Percentiles rank a stretch among this genome's conserved stretches.
Evolutionary conservation across 306 rosid species (phyloP).

Genomic region (Datisca glomerata): DNA sequence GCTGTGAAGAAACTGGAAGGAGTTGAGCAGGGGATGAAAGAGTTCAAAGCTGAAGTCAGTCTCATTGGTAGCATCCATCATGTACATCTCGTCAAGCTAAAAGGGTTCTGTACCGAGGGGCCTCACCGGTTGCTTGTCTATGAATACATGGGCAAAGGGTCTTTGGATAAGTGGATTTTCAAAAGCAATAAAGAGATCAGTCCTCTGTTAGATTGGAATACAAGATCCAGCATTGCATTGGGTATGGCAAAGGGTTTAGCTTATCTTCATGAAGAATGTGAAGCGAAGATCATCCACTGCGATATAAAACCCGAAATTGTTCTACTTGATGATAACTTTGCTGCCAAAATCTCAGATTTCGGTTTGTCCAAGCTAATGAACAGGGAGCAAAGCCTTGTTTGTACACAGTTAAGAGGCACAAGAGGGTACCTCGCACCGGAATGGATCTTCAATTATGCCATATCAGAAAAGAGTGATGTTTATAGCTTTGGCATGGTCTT

Average conservation of each 20-base stretch:
- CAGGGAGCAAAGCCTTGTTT: constrained; percentile 17
- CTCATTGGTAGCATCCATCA: constrained; percentile 19
- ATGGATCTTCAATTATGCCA: constrained; percentile 20
- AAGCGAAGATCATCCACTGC: constrained; percentile 25
- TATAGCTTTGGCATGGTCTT: constrained; percentile 21
- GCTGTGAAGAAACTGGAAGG: constrained; percentile 19
- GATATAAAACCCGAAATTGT: constrained; percentile 30
- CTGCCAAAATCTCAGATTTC: constrained; percentile 23
- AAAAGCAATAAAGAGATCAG: constrained; percentile 12
- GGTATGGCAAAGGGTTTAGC: constrained; percentile 26
- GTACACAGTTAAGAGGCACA: constrained; percentile 19
- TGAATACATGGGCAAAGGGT: constrained; percentile 58
- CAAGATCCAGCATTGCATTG: constrained; percentile 22
- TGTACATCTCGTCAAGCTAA: constrained; percentile 14
- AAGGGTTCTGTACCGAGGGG: constrained; percentile 46
- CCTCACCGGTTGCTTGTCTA: constrained; percentile 41
- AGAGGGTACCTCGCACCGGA: constrained; percentile 29
- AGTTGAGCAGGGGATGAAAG: constrained; percentile 14
- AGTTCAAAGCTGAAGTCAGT: constrained; percentile 21
- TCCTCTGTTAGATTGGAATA: constrained; percentile 15
- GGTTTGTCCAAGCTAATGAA: constrained; percentile 23
- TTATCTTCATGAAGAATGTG: constrained; percentile 27
- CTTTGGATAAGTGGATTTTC: constrained; percentile 50
- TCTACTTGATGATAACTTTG: constrained; percentile 20
- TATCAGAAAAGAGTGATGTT: constrained; percentile 28